Conservation (phyloP, 306 rosid species). For the Quercus dentata region DNA sequence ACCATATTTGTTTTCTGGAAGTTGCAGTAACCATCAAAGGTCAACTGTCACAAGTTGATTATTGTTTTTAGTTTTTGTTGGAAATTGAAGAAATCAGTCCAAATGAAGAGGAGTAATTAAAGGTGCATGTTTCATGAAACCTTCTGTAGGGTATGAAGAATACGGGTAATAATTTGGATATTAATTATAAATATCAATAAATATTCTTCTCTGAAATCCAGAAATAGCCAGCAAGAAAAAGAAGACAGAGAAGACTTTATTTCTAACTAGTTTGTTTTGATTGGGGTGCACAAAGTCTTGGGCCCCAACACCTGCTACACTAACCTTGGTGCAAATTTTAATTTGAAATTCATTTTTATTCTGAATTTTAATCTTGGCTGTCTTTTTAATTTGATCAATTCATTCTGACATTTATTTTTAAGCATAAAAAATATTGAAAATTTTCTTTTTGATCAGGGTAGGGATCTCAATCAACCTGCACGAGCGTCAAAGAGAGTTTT, state of each 20-base stretch:
- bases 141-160: background rate
- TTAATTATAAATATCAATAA: background rate
- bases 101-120: background rate
- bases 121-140: background rate
- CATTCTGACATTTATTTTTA: background rate
- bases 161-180: background rate
- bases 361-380: background rate
- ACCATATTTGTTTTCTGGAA: background rate
- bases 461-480: constrained; percentile 36
- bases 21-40: background rate
- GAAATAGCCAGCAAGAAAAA: background rate
- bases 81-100: background rate
- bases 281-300: background rate
- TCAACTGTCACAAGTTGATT: background rate
- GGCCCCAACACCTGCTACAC: background rate
- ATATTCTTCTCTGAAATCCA: background rate
- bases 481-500: constrained; percentile 66
- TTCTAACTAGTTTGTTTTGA: background rate
- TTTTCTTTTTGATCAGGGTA: constrained; percentile 40
- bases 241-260: background rate
- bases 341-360: background rate
- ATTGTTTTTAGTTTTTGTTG: background rate
- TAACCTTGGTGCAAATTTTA: background rate
- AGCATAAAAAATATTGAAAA: background rate
- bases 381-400: background rate